These are phyloP conservation scores for Xylogone sp. DNA, from an alignment of 2,329 filamentous ascomycete species.

Conservation along the genomic window DNA sequence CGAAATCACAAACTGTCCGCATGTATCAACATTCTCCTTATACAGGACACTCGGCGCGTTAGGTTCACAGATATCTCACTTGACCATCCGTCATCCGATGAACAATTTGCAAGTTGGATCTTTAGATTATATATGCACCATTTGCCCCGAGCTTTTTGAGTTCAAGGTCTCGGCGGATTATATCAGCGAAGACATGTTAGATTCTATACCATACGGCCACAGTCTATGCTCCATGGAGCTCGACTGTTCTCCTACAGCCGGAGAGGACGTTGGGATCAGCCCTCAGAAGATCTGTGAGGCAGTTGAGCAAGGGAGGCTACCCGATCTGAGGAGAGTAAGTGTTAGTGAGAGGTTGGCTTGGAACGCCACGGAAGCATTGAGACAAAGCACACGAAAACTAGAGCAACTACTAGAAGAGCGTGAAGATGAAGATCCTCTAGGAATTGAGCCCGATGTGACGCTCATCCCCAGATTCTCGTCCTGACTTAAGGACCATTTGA, in stretches of 20 bases:
- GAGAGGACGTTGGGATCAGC: slow-evolving; percentile 19
- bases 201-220: slow-evolving; percentile 12
- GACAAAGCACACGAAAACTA: slow-evolving; percentile 20
- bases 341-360: slow-evolving; percentile 27
- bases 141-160: slow-evolving; percentile 21
- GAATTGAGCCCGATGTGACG: slow-evolving; percentile 7
- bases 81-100: slow-evolving; percentile 31
- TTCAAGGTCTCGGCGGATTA: slow-evolving; percentile 29
- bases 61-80: slow-evolving; percentile 21
- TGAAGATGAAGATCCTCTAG: slow-evolving; percentile 22
- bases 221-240: slow-evolving; percentile 27
- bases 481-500: too few species aligned
- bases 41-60: slow-evolving; percentile 15
- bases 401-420: slow-evolving; percentile 22
- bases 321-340: slow-evolving; percentile 25
- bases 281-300: slow-evolving; percentile 21
- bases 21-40: slow-evolving; percentile 17
- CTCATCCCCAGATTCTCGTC: too few species aligned
- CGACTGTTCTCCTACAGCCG: slow-evolving; percentile 24
- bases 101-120: slow-evolving; percentile 16
- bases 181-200: slow-evolving; percentile 22
- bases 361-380: slow-evolving; percentile 19
- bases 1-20: slow-evolving; percentile 28
- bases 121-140: slow-evolving; percentile 18
- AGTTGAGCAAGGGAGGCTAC: slow-evolving; percentile 20